Evolutionary conservation across 83 land plant species (phyloP).

Genomic region (Thuja plicata): DNA sequence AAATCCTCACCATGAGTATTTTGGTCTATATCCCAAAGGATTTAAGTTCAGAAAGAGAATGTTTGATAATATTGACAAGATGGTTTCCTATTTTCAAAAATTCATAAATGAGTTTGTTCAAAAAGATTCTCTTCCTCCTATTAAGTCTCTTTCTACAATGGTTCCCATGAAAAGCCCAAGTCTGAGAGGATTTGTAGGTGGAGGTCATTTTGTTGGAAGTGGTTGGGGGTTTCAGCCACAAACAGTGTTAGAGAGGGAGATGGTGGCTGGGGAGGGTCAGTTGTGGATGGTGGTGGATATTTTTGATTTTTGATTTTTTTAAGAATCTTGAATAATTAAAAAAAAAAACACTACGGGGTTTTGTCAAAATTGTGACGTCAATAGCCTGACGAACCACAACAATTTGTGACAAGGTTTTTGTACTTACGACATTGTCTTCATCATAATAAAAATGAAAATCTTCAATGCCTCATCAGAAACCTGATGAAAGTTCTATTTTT

Average conservation of each 20-base stretch:
- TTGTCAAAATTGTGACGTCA: too few relatives aligned
- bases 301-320: too few relatives aligned
- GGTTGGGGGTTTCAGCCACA: conserved; percentile 33
- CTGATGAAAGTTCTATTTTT: too few relatives aligned
- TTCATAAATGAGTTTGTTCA: conserved; percentile 80
- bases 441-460: too few relatives aligned
- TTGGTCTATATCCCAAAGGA: conserved; percentile 88
- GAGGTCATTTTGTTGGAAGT: conserved; percentile 30
- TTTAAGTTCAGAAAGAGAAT: conserved; percentile 73
- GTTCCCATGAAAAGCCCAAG: conserved; percentile 85
- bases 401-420: too few relatives aligned
- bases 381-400: too few relatives aligned
- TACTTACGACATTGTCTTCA: too few relatives aligned
- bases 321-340: too few relatives aligned
- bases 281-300: too few relatives aligned
- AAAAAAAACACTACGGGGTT: too few relatives aligned
- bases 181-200: conserved; percentile 40
- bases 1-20: conserved; percentile 87
- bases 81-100: conserved; percentile 82
- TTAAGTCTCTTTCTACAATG: conserved; percentile 80
- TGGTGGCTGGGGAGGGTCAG: conserved; percentile 12
- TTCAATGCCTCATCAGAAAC: too few relatives aligned
- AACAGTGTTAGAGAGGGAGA: conserved; percentile 24
- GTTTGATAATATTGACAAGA: conserved; percentile 81
- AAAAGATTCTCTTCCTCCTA: conserved; percentile 51